Percentiles rank a stretch among this genome's conserved stretches.
phyloP scores from a whole-genome alignment of 495 filamentous ascomycete genomes.

The Saxophila tyrrhenica region DNA sequence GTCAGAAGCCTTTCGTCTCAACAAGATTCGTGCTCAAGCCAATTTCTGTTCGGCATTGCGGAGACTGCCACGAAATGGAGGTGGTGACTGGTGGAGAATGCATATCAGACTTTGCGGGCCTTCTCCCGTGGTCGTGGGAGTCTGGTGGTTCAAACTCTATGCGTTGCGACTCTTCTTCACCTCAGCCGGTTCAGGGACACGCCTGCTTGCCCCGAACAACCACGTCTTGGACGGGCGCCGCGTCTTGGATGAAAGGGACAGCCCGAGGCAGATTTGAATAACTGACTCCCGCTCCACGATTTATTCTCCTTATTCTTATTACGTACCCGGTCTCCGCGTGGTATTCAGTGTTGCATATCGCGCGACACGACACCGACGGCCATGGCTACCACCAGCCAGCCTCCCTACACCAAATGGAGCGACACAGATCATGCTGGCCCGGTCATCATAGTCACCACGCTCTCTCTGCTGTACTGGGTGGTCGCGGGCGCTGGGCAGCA shows the following conservation, averaged over 20 bases:
- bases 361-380: too few relatives aligned
- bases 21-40: too few relatives aligned
- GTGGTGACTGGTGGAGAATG: neutral
- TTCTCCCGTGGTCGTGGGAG: too few relatives aligned
- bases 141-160: neutral
- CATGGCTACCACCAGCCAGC: neutral
- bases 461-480: conserved; percentile 5
- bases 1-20: too few relatives aligned
- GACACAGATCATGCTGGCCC: conserved; percentile 6
- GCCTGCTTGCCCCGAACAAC: neutral
- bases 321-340: too few relatives aligned
- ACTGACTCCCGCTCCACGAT: too few relatives aligned
- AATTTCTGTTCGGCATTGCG: too few relatives aligned
- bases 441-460: conserved; percentile 3
- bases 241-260: neutral
- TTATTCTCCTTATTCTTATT: too few relatives aligned
- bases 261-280: neutral
- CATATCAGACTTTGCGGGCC: too few relatives aligned
- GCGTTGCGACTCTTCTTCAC: neutral
- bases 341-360: too few relatives aligned
- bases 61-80: too few relatives aligned
- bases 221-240: neutral
- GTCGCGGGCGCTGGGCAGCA: conserved; percentile 2
- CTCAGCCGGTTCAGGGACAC: neutral
- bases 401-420: neutral